A percentile compares a stretch with the other conserved stretches of the same genome.
phyloP scores from a whole-genome alignment of 1,139 yeast species.

The Suhomyces ambrosiae region DNA sequence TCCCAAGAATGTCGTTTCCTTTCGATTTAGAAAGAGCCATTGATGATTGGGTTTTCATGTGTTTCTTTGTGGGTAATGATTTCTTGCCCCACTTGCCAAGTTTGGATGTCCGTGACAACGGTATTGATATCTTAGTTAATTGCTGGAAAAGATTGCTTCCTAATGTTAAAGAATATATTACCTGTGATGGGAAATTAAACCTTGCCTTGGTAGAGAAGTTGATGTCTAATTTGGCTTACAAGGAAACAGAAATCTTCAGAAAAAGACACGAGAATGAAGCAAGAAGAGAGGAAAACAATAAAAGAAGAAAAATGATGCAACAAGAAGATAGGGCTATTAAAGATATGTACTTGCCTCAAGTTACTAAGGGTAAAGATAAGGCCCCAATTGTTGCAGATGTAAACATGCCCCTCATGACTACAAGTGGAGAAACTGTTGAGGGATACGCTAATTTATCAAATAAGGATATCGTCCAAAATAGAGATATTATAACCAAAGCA shows the following conservation, averaged over 20 bases:
- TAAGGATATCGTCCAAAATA: slow-evolving; percentile 69
- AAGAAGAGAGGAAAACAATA: slow-evolving; percentile 62
- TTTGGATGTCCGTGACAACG: slow-evolving; percentile 91
- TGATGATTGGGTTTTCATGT: slow-evolving; percentile 99
- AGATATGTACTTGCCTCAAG: slow-evolving; percentile 37
- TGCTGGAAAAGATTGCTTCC: slow-evolving; percentile 84
- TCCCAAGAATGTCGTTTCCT: slow-evolving; percentile 69
- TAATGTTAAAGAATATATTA: slow-evolving; percentile 69
- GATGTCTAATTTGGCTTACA: slow-evolving; percentile 62
- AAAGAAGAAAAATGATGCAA: slow-evolving; percentile 55
- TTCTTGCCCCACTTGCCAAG: slow-evolving; percentile 96
- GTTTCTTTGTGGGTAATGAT: slow-evolving; percentile 98
- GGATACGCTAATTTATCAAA: slow-evolving; percentile 66
- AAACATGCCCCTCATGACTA: slow-evolving; percentile 76
- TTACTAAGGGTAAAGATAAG: slow-evolving; percentile 68
- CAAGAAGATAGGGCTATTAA: slow-evolving; percentile 43
- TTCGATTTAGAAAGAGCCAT: slow-evolving; percentile 93
- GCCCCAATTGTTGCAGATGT: slow-evolving; percentile 74
- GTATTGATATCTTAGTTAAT: slow-evolving; percentile 76
- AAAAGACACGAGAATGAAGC: slow-evolving; percentile 67
- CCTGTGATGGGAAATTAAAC: slow-evolving; percentile 85
- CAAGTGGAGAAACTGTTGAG: slow-evolving; percentile 67
- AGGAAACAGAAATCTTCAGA: slow-evolving; percentile 81
- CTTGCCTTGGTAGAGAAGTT: slow-evolving; percentile 74
- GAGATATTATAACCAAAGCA: slow-evolving; percentile 70